Percentiles rank a stretch among this genome's conserved stretches.
These are phyloP conservation scores for Plasmodium gallinaceum DNA, from an alignment of 169 alveolate species.

Conservation along the genomic window DNA sequence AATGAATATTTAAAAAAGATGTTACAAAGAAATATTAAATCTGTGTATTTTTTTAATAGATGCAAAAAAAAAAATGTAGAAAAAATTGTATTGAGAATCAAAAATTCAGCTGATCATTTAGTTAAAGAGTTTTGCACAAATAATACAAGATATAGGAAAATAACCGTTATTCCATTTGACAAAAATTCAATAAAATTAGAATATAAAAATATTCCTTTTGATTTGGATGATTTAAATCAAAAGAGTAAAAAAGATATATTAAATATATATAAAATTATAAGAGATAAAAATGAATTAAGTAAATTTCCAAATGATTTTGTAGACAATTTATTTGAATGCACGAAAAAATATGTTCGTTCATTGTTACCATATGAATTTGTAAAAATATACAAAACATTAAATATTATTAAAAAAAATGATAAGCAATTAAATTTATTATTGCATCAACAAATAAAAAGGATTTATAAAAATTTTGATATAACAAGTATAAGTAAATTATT, in stretches of 20 bases:
- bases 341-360: constrained; percentile 60
- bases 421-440: constrained; percentile 33
- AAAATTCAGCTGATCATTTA: not conserved
- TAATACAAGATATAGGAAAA: constrained; percentile 41
- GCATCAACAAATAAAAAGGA: constrained; percentile 73
- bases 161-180: constrained; percentile 56
- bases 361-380: constrained; percentile 63
- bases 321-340: constrained; percentile 64
- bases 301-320: constrained; percentile 58
- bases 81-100: not conserved
- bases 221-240: constrained; percentile 23
- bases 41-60: constrained; percentile 1
- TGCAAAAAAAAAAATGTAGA: not conserved
- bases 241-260: constrained; percentile 53
- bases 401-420: constrained; percentile 33
- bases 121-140: not conserved
- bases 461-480: constrained; percentile 51
- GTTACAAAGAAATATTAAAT: not conserved
- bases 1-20: constrained; percentile 9
- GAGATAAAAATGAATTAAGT: constrained; percentile 39
- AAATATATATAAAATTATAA: constrained; percentile 34
- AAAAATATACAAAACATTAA: constrained; percentile 43
- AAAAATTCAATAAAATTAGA: constrained; percentile 2
- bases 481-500: constrained; percentile 60
- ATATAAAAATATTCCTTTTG: constrained; percentile 61